phyloP scores from a whole-genome alignment of 2,329 filamentous ascomycete genomes.

The Botrytis tulipae region DNA sequence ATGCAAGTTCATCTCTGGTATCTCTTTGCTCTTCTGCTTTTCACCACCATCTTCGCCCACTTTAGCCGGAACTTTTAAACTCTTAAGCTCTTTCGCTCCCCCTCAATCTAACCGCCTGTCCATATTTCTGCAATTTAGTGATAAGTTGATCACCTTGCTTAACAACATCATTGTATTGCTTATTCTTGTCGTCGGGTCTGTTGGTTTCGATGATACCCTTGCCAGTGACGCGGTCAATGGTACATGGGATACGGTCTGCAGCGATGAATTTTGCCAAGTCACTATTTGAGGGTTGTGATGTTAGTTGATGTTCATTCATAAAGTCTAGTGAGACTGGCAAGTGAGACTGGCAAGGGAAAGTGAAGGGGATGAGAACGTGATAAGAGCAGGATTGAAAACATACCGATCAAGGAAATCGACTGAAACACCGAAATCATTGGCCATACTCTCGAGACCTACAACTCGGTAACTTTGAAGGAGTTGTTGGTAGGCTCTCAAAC shows the following conservation, averaged over 20 bases:
- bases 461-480: constrained; percentile 96
- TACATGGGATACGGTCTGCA: constrained; percentile 89
- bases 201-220: constrained; percentile 98
- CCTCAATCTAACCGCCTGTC: constrained; percentile 88
- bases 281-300: constrained; percentile 46
- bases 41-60: no score
- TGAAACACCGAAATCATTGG: constrained; percentile 91
- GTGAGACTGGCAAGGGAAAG: background rate
- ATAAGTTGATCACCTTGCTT: constrained; percentile 97
- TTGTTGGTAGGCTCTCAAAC: constrained; percentile 92
- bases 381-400: constrained; percentile 38
- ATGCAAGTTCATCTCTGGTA: constrained; percentile 10
- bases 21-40: background rate
- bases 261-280: constrained; percentile 98
- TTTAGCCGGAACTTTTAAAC: no score
- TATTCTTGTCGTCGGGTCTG: constrained; percentile 97
- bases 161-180: constrained; percentile 97
- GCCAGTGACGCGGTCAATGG: constrained; percentile 93
- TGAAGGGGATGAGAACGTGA: constrained; percentile 1
- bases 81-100: constrained; percentile 78
- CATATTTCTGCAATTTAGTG: constrained; percentile 99
- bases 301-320: background rate
- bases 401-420: constrained; percentile 95
- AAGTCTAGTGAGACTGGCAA: background rate
- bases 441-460: constrained; percentile 96